These are phyloP conservation scores for Fragaria vesca DNA, from an alignment of 306 rosid genomes.

Conservation along the genomic window DNA sequence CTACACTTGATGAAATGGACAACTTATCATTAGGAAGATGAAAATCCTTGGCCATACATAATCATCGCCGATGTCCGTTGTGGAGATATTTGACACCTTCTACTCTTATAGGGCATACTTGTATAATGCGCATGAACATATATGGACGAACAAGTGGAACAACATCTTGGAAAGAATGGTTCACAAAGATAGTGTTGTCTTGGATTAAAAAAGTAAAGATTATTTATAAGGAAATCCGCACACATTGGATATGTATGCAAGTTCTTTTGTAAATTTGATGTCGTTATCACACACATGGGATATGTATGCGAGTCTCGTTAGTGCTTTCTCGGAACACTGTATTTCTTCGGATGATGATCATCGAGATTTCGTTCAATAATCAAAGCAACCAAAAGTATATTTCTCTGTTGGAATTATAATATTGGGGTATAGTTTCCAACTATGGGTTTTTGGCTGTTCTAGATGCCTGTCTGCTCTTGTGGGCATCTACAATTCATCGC, in stretches of 20 bases:
- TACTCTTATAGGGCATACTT: neutral
- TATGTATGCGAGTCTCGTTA: neutral
- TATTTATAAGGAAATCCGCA: neutral
- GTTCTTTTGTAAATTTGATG: neutral
- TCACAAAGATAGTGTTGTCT: too few relatives aligned
- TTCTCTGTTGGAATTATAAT: too few relatives aligned
- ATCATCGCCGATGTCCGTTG: neutral
- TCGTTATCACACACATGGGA: neutral
- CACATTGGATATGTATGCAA: neutral
- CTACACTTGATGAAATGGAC: neutral
- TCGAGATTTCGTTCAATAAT: too few relatives aligned
- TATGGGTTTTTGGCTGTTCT: neutral
- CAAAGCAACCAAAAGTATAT: too few relatives aligned
- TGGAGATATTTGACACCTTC: neutral
- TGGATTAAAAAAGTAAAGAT: too few relatives aligned
- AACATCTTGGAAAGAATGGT: neutral
- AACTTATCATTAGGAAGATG: neutral
- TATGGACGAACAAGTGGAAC: neutral
- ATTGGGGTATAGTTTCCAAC: neutral
- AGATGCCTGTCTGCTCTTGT: neutral
- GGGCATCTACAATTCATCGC: neutral
- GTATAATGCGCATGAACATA: neutral
- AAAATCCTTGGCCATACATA: neutral
- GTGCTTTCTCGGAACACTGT: neutral
- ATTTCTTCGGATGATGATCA: too few relatives aligned